Evolutionary conservation across 106 monocot species (phyloP), one percentile per base, ranked within the genome.

Genomic region (Alisma plantagoaquatica): DNA sequence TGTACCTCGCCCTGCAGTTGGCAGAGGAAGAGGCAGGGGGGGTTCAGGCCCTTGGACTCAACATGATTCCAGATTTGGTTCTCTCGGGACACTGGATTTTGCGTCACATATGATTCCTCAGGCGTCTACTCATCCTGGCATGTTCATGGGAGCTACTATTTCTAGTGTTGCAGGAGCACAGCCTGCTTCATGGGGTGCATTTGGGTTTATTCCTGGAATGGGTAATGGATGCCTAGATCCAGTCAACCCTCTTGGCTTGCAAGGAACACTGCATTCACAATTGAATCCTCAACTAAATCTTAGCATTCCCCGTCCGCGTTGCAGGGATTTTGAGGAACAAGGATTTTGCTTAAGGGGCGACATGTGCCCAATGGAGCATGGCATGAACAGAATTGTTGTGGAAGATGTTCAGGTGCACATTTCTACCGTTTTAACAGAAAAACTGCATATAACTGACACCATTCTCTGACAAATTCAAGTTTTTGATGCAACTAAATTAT

Each of bases 321-420:
- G 96, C 46, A 78, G 89, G 65, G 96, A 96, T 57, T 96, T 96
- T 72, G 96, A 96, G 75, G 96, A 96, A 51, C 73, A 72, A 21
- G 96, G 96, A 23, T 96, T 89, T 82, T 96, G 96, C 61, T 48
- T 96, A 14, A 75, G 96, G 71, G 96, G 96, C 27, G 96, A 96
- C 62, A 96, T 96, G 89, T 96, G 96, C 18, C 96, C 96, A 10
- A 96, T 96, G 96, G 96, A 96, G 52, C 96, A 96, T 76, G 96
- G 96, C 52, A 54, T 96, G 12, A 89, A 96, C 59, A 77, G 96
- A 8, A 96, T 96, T 62, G 96, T 96, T 59, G 84, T 96, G 60
- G 96, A 96, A 76, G 96, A 96, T 78, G 84, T 96, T 65, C 88
- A 96, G 84, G 96, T 96, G 12, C 43, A 33, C 51, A 33, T 17